Conservation (phyloP, 306 rosid species). For the Fagus crenata region DNA sequence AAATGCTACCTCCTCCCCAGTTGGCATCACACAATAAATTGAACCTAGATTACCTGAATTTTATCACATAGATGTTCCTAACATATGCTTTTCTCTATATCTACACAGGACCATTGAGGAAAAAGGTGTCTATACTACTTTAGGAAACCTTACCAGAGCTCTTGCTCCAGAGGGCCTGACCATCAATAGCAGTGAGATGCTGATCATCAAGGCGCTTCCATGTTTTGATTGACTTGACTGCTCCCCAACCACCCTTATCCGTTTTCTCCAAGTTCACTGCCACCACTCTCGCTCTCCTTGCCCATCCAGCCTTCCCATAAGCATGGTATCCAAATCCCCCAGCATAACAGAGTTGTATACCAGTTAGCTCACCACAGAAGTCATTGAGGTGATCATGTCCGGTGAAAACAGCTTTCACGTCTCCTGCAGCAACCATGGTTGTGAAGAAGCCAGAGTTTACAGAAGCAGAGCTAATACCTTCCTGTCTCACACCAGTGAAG, state of each 20-base stretch:
- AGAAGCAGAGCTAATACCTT: conserved; percentile 78
- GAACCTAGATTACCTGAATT: not conserved
- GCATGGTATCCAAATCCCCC: conserved; percentile 98
- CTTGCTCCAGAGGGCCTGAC: conserved; percentile 73
- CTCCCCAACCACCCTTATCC: conserved; percentile 59
- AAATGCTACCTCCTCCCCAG: not conserved
- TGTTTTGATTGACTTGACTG: conserved; percentile 72
- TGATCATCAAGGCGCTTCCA: conserved; percentile 90
- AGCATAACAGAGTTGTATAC: conserved; percentile 74
- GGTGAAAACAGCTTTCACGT: conserved; percentile 80
- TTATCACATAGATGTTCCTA: not conserved
- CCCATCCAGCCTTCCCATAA: conserved; percentile 88
- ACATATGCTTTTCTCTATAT: not conserved
- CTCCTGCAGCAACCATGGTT: conserved; percentile 78
- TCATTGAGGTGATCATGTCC: conserved; percentile 95
- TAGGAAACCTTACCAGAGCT: conserved; percentile 52
- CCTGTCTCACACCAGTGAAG: conserved; percentile 69
- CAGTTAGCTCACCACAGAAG: conserved; percentile 74
- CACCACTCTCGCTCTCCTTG: conserved; percentile 87
- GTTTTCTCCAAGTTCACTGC: conserved; percentile 70
- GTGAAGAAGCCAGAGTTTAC: conserved; percentile 92
- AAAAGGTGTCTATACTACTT: not conserved
- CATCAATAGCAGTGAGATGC: conserved; percentile 59
- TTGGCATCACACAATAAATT: not conserved
- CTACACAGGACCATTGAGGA: conserved; percentile 18